Evolutionary conservation across 371 early-diverging fungal genomes (phyloP), one percentile per base, ranked within the genome.

Genomic region (Zopfochytrium polystomum): DNA sequence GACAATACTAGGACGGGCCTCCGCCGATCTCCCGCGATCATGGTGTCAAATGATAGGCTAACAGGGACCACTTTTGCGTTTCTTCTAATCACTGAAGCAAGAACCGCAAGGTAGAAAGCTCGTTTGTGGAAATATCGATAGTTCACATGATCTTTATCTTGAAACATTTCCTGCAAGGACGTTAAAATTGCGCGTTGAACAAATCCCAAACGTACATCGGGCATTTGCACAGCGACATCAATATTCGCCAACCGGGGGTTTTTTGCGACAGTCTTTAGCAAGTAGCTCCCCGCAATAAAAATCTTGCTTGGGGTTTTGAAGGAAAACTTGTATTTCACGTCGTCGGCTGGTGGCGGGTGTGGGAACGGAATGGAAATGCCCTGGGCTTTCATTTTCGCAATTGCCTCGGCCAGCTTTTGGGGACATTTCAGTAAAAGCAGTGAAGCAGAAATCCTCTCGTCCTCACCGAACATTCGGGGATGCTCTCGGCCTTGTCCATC

Each of bases 141-240:
- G 80, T 98, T 95, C 69, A 93, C 66, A 63, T 88, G 82, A 70
- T 98, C 98, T 68, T 95, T 93, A 54, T 95, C 93, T 66, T 87
- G 86, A 68, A 95, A 91, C 29, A 95, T 63, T 1, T 67, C 62
- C 77, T 84, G 55, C 32, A 33, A 30, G 53, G 1, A 18, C 22
- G 11, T 52, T 20, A 58, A 27, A 4, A 43, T 1, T 54, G 5
- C 13, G n/a, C n/a, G n/a, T n/a, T n/a, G n/a, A n/a, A n/a, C n/a
- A n/a, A n/a, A n/a, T n/a, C n/a, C n/a, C n/a, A n/a, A n/a, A n/a
- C 64, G 67, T 60, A 82, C 82, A 30, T 73, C 72, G 0, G 97
- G 98, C 93, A 98, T 96, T 55, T 93, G 87, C 13, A 95, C 90
- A 13, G 90, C 89, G 13, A 98, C 70, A 74, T 98, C 97, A 0